A percentile compares a stretch with the other conserved stretches of the same genome.
phyloP scores from a whole-genome alignment of 257 asterid species.

The Solanum appendiculatum region DNA sequence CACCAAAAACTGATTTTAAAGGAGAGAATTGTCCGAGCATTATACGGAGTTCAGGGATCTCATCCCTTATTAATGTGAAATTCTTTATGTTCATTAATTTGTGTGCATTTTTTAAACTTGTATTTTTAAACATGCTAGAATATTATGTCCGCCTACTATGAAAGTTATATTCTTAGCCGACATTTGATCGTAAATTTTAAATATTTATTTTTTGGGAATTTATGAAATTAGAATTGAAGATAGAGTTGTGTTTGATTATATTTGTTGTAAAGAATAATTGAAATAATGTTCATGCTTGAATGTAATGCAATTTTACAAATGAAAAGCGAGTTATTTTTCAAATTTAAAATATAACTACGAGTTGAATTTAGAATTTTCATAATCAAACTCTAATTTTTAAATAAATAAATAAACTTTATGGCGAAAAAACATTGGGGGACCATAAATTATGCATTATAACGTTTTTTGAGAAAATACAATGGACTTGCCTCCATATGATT shows the following conservation, averaged over 20 bases:
- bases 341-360: neutral
- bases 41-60: too few species aligned
- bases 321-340: too few species aligned
- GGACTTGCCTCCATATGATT: neutral
- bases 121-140: neutral
- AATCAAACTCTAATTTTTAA: neutral
- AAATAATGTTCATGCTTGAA: neutral
- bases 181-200: neutral
- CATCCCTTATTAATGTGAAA: neutral
- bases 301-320: neutral
- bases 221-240: neutral
- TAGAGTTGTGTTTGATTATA: neutral
- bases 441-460: neutral
- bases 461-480: neutral
- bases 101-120: neutral
- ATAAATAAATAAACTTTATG: neutral
- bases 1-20: too few species aligned
- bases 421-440: neutral
- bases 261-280: neutral
- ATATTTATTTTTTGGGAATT: too few species aligned
- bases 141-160: neutral
- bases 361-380: neutral
- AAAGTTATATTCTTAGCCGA: neutral
- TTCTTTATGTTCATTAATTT: too few species aligned
- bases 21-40: too few species aligned